Conservation (phyloP, 306 rosid genomes). For the Fagus crenata region DNA sequence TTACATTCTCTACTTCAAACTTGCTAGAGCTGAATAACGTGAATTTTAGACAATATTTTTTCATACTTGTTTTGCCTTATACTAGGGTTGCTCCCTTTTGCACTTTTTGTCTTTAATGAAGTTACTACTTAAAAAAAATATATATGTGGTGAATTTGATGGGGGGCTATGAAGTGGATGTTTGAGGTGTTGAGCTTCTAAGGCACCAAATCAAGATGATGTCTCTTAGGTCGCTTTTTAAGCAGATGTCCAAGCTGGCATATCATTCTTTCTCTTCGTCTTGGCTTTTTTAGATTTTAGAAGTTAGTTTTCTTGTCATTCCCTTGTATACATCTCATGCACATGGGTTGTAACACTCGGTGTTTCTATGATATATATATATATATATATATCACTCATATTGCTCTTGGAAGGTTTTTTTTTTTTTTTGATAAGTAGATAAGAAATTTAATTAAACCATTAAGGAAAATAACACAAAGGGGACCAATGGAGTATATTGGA, state of each 20-base stretch:
- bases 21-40: too few relatives aligned
- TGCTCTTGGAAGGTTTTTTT: background rate
- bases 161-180: background rate
- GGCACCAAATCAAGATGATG: background rate
- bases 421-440: background rate
- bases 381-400: background rate
- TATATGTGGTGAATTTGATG: background rate
- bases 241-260: background rate
- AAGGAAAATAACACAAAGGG: too few relatives aligned
- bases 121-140: too few relatives aligned
- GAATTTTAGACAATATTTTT: too few relatives aligned
- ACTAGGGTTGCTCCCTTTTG: too few relatives aligned
- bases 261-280: background rate
- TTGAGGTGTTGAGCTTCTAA: background rate
- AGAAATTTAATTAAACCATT: too few relatives aligned
- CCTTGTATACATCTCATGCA: background rate
- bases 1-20: too few relatives aligned
- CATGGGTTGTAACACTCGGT: background rate
- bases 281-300: background rate
- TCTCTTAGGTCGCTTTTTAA: background rate
- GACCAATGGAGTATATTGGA: too few relatives aligned
- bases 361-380: background rate
- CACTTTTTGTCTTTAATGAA: too few relatives aligned
- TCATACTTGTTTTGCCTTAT: too few relatives aligned
- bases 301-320: too few relatives aligned